Percentiles rank a stretch among this genome's conserved stretches.
phyloP scores from a whole-genome alignment of 2,329 filamentous ascomycete species.

The Pleurostoma richardsiae region DNA sequence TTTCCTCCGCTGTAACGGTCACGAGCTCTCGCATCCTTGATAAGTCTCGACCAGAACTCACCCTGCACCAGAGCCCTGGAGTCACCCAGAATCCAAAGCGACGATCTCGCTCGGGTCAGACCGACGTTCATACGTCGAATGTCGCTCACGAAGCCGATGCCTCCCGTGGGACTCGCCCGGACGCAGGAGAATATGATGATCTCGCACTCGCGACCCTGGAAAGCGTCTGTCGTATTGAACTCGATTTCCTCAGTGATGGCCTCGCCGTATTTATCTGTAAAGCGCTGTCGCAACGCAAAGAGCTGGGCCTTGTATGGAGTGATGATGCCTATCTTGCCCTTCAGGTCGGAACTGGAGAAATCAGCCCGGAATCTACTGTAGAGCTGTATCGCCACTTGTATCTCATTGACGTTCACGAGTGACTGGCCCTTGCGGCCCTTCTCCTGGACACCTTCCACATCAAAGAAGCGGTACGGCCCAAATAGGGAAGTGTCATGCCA shows the following conservation, averaged over 20 bases:
- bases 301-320: constrained; percentile 97
- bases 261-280: constrained; percentile 68
- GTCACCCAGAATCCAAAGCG: constrained; percentile 93
- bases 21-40: constrained; percentile 72
- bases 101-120: constrained; percentile 92
- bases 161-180: constrained; percentile 83
- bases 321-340: constrained; percentile 89
- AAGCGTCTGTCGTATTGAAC: constrained; percentile 98
- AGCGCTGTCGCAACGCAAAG: constrained; percentile 70
- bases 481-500: constrained; percentile 84
- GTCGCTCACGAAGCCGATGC: constrained; percentile 97
- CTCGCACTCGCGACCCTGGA: constrained; percentile 94
- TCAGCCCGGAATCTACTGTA: constrained; percentile 76
- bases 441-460: constrained; percentile 83
- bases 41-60: constrained; percentile 83
- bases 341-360: constrained; percentile 63
- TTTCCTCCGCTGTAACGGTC: constrained; percentile 71
- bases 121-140: constrained; percentile 99
- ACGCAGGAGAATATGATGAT: constrained; percentile 99
- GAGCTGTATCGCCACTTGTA: constrained; percentile 79
- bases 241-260: constrained; percentile 75
- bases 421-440: constrained; percentile 81
- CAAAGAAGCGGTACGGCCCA: constrained; percentile 94
- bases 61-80: constrained; percentile 81
- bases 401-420: constrained; percentile 80